Conservation (phyloP, 805 yeast genomes). For the Lachancea quebecensis region DNA sequence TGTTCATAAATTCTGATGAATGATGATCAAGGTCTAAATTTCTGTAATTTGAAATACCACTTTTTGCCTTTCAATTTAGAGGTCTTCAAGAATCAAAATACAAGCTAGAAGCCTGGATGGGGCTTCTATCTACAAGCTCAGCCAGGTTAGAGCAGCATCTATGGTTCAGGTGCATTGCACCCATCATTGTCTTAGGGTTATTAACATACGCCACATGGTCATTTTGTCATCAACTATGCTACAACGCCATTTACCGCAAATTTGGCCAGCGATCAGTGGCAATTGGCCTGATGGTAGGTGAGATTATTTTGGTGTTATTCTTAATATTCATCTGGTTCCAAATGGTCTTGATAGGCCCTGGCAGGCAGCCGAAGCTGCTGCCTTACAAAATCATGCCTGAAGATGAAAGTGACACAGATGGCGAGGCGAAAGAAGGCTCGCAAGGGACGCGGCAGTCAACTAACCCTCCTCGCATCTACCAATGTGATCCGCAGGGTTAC, state of each 20-base stretch:
- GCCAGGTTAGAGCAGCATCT: neutral
- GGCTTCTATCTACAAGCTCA: neutral
- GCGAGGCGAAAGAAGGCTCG: constrained; percentile 1
- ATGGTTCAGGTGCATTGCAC: constrained; percentile 17
- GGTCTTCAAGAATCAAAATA: neutral
- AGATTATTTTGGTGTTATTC: constrained; percentile 11
- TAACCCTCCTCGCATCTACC: constrained; percentile 51
- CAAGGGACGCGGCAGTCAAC: constrained; percentile 21
- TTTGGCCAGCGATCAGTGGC: constrained; percentile 14
- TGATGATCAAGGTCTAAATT: too few species aligned
- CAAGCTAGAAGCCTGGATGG: neutral
- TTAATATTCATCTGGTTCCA: constrained; percentile 19
- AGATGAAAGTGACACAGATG: neutral
- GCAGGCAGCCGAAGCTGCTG: constrained; percentile 21
- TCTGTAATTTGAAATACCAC: too few species aligned
- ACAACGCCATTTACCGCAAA: constrained; percentile 19
- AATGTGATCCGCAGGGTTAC: constrained; percentile 65
- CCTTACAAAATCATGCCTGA: constrained; percentile 18
- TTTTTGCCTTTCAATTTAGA: neutral
- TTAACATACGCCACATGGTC: constrained; percentile 41
- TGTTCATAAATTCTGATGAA: too few species aligned
- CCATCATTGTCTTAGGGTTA: constrained; percentile 26
- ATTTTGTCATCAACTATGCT: constrained; percentile 39
- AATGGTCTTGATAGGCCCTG: constrained; percentile 21
- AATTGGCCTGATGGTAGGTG: constrained; percentile 19